Percentiles rank a stretch among this genome's conserved stretches.
Conservation (phyloP, 148 eudicot species). For the Rhododendron ferrugineum region DNA sequence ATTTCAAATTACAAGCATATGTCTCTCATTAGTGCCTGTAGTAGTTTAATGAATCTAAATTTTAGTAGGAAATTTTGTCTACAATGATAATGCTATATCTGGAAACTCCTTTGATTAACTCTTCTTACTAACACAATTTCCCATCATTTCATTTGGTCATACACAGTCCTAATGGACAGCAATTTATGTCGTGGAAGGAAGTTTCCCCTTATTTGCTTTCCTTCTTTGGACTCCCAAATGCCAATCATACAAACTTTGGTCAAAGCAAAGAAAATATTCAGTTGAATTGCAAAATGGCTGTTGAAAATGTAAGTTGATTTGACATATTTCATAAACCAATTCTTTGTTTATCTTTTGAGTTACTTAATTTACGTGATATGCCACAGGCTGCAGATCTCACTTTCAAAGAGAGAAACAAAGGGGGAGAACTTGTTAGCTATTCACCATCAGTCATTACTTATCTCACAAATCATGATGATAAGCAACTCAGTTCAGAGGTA, state of each 20-base stretch:
- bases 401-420: slow-evolving; percentile 8
- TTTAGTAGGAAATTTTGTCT: background rate
- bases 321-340: slow-evolving; percentile 4
- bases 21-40: background rate
- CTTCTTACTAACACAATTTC: slow-evolving; percentile 20
- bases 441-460: slow-evolving; percentile 24
- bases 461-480: slow-evolving; percentile 25
- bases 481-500: slow-evolving; percentile 27
- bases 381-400: slow-evolving; percentile 39
- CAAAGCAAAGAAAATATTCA: slow-evolving; percentile 23
- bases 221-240: slow-evolving; percentile 47
- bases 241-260: slow-evolving; percentile 20
- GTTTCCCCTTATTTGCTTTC: slow-evolving; percentile 77
- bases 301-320: slow-evolving; percentile 48
- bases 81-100: background rate
- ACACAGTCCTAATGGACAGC: slow-evolving; percentile 76
- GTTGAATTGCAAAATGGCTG: slow-evolving; percentile 20
- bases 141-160: slow-evolving; percentile 17
- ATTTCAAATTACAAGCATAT: background rate
- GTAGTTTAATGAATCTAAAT: background rate
- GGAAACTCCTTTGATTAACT: slow-evolving; percentile 3
- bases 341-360: background rate
- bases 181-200: slow-evolving; percentile 84
- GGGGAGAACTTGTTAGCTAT: slow-evolving; percentile 7
- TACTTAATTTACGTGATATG: slow-evolving; percentile 5